Evolutionary conservation across 176 grass and related monocot species (phyloP), one percentile per base, ranked within the genome.

Genomic region (Cymbopogon citratus): DNA sequence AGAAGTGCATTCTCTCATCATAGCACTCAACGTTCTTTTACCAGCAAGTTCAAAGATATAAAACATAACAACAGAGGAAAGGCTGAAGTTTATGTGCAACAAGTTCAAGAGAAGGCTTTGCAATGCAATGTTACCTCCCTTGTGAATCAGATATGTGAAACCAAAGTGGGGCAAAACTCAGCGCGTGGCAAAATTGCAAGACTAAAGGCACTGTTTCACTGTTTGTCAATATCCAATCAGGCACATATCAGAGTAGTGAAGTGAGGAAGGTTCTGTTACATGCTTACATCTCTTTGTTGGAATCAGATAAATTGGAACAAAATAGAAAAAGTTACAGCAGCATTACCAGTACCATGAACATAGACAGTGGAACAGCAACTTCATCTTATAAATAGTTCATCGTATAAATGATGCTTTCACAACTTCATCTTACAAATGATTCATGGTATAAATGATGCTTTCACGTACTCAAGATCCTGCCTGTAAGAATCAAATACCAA

Each of bases 401-500:
- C 40, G 2, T 43, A 40, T 40, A 31, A 12, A 54, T 15, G 27
- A 49, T 36, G 36, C 8, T 36, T 21, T n/a, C 34, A 66, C 21
- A 13, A 13, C 43, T 45, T 45, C 43, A 45, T 45, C 12, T 13
- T 45, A 45, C 3, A 45, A 45, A 13, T 44, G 41, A 44, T 44
- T 80, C 12, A 51, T 74, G 13, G n/a, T 59, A 65, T 36, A 33
- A 13, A 56, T 12, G 28, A 51, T 28, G 38, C 12, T 38, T 21
- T 16, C 34, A 74, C 8, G 15, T 80, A 5, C 9, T 33, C 6
- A 26, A 76, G 25, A 0, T 25, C 16, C 16, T 33, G 23, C 29
- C 16, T 57, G 56, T 21, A 77, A 3, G 49, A 86, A 74, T 26
- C 27, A 81, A 69, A 68, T 75, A 62, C 36, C 51, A 82, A 46